phyloP scores from a whole-genome alignment of 192 early-diverging fungal species.

The Neocallimastix lanati region DNA sequence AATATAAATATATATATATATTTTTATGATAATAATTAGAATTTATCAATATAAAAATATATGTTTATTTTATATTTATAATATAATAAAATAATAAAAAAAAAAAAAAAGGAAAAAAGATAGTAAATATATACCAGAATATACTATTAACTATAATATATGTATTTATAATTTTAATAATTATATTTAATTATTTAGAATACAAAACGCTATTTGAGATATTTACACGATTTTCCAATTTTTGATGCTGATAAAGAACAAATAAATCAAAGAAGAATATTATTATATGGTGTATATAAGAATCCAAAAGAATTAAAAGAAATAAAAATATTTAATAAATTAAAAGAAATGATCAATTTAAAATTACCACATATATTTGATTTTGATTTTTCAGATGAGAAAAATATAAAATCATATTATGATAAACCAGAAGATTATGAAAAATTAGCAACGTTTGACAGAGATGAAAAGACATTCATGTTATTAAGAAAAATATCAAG shows the following conservation, averaged over 20 bases:
- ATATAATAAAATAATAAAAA: too few relatives aligned
- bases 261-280: neutral
- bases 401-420: neutral
- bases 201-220: neutral
- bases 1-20: too few relatives aligned
- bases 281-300: neutral
- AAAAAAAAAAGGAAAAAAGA: too few relatives aligned
- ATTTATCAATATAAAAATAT: too few relatives aligned
- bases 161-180: too few relatives aligned
- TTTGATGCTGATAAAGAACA: neutral
- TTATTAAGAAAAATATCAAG: neutral
- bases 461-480: neutral
- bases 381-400: neutral
- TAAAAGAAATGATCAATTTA: neutral
- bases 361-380: neutral
- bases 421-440: neutral
- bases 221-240: neutral
- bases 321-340: neutral
- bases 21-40: too few relatives aligned
- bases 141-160: too few relatives aligned
- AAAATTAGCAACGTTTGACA: neutral
- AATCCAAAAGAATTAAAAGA: neutral
- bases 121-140: too few relatives aligned
- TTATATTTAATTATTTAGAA: too few relatives aligned
- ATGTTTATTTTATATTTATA: too few relatives aligned